Percentiles rank a stretch among this genome's conserved stretches.
These are phyloP conservation scores for Gloeopeniophorella convolvens DNA, from an alignment of 768 basidiomycete genomes.

Conservation along the genomic window DNA sequence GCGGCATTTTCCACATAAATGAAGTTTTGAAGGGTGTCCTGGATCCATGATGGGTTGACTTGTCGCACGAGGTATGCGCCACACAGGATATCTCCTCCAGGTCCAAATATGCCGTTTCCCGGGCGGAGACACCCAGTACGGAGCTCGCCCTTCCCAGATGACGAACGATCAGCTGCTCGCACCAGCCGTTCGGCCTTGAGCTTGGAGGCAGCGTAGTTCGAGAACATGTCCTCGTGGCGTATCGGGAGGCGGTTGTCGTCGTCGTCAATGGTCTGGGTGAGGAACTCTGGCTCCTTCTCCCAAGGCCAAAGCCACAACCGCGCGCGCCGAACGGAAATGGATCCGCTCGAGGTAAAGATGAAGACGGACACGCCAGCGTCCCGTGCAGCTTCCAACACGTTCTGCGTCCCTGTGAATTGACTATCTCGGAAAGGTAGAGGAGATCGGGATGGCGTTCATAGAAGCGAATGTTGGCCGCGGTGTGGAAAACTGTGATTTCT, in stretches of 20 bases:
- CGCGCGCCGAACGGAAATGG: constrained; percentile 48
- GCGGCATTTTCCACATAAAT: constrained; percentile 74
- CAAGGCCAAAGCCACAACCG: constrained; percentile 73
- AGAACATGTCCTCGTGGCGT: constrained; percentile 59
- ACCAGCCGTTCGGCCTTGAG: constrained; percentile 46
- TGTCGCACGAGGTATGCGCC: constrained; percentile 56
- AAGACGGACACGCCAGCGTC: constrained; percentile 49
- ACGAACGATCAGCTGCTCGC: constrained; percentile 35
- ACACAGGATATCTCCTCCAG: constrained; percentile 64
- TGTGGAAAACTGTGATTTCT: constrained; percentile 65
- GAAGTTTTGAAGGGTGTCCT: constrained; percentile 53
- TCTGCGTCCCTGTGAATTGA: constrained; percentile 65
- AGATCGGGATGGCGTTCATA: constrained; percentile 55
- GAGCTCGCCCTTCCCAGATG: constrained; percentile 35
- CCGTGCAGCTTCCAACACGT: constrained; percentile 55
- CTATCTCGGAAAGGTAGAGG: constrained; percentile 46
- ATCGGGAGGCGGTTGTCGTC: constrained; percentile 47
- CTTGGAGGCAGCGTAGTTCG: constrained; percentile 73
- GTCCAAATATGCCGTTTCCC: constrained; percentile 70
- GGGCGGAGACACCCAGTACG: constrained; percentile 74
- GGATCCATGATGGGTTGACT: constrained; percentile 58
- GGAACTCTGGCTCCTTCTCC: constrained; percentile 50
- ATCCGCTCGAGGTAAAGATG: constrained; percentile 71
- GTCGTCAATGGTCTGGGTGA: constrained; percentile 61
- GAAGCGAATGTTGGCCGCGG: constrained; percentile 72